A percentile compares a stretch with the other conserved stretches of the same genome.
Evolutionary conservation across 2,329 filamentous ascomycete species (phyloP).

Genomic region (Kalmusia sp.): DNA sequence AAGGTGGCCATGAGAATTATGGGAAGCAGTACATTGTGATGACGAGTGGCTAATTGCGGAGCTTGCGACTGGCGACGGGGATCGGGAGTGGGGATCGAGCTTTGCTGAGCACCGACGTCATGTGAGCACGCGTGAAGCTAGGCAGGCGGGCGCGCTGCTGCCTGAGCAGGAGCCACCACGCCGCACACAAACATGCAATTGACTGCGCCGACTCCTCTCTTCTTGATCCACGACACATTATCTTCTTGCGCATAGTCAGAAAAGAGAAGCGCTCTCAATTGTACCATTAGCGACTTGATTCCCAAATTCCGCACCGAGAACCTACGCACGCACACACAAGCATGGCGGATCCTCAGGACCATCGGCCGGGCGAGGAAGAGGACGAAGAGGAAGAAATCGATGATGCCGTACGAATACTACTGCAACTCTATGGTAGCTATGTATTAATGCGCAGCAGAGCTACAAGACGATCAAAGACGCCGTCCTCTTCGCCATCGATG

Average conservation of each 20-base stretch:
- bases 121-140: conserved; percentile 6
- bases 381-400: conserved; percentile 76
- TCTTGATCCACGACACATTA: background rate
- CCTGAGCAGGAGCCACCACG: conserved; percentile 17
- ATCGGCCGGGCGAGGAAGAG: conserved; percentile 56
- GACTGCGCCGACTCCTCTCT: background rate
- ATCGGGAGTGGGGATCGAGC: conserved; percentile 31
- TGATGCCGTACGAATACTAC: conserved; percentile 60
- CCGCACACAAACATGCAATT: conserved; percentile 9
- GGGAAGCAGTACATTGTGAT: conserved; percentile 21
- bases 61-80: conserved; percentile 23
- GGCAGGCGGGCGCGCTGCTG: conserved; percentile 27
- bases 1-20: conserved; percentile 22
- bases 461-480: conserved; percentile 96
- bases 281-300: background rate
- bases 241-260: background rate
- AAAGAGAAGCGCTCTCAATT: background rate
- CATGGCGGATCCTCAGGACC: conserved; percentile 43
- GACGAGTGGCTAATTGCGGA: conserved; percentile 34
- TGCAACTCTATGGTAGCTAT: background rate
- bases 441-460: conserved; percentile 55
- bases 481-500: conserved; percentile 93
- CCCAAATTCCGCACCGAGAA: background rate
- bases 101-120: background rate
- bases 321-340: conserved; percentile 2